These are phyloP conservation scores for Pyrrhoderma noxium DNA, from an alignment of 1,284 basidiomycete genomes.

Conservation along the genomic window DNA sequence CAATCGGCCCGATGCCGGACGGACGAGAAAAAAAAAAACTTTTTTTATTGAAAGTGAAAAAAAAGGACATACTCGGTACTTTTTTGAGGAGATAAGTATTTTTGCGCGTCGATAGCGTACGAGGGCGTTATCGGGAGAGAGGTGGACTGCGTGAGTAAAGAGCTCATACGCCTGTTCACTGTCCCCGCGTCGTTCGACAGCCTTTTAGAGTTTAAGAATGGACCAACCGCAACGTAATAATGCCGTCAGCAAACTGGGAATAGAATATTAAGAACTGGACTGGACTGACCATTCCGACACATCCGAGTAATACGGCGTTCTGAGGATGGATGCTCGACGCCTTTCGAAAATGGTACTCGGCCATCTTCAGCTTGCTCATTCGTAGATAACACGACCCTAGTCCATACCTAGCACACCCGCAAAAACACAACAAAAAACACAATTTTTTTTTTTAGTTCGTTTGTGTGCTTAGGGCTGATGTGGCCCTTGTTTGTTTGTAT, in stretches of 20 bases:
- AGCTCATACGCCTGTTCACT: conserved; percentile 63
- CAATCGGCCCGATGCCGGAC: conserved; percentile 11
- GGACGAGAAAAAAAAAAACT: too few relatives aligned
- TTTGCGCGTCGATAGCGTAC: conserved; percentile 87
- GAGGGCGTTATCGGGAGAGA: conserved; percentile 79
- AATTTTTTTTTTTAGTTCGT: background rate
- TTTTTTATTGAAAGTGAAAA: conserved; percentile 12
- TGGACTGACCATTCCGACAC: conserved; percentile 78
- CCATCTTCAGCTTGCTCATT: conserved; percentile 82
- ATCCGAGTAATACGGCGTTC: conserved; percentile 85
- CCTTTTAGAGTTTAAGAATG: conserved; percentile 37
- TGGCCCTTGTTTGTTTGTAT: too few relatives aligned
- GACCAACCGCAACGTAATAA: conserved; percentile 8
- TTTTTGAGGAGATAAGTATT: conserved; percentile 75
- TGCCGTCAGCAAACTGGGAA: background rate
- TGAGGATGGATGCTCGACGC: conserved; percentile 85
- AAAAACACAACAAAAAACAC: conserved; percentile 12
- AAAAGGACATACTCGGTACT: conserved; percentile 63
- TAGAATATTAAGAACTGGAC: conserved; percentile 5
- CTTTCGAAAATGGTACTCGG: conserved; percentile 90
- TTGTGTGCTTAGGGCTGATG: too few relatives aligned
- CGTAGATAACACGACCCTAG: conserved; percentile 89
- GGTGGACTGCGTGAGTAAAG: conserved; percentile 71
- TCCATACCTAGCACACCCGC: conserved; percentile 97
- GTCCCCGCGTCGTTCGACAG: conserved; percentile 75